A percentile compares a stretch with the other conserved stretches of the same genome.
Evolutionary conservation across 1,139 yeast species (phyloP).

Genomic region (Lodderomyces metapsilosis): DNA sequence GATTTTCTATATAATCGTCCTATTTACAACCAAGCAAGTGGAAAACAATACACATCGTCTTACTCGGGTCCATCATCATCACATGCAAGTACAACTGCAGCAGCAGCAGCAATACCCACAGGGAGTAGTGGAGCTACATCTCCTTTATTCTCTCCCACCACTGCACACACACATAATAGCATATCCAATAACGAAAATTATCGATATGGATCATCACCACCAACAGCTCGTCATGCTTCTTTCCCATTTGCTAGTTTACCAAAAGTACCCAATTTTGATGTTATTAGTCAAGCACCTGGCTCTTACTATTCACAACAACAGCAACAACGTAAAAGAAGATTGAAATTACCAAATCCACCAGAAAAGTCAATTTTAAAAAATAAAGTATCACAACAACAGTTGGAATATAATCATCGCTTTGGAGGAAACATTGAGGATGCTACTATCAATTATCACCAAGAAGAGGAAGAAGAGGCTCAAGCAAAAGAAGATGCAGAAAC

Average conservation of each 20-base stretch:
- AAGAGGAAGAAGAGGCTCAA: slow-evolving; percentile 11
- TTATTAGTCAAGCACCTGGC: slow-evolving; percentile 3
- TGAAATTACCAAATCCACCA: slow-evolving; percentile 29
- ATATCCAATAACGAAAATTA: background rate
- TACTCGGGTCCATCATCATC: slow-evolving; percentile 4
- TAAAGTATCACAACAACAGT: slow-evolving; percentile 32
- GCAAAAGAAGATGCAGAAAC: background rate
- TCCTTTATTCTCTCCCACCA: background rate
- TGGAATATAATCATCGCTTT: slow-evolving; percentile 23
- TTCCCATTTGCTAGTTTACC: background rate
- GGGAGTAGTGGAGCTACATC: background rate
- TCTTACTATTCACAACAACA: background rate
- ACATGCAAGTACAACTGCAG: background rate
- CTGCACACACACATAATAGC: too few species aligned
- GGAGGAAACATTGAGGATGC: slow-evolving; percentile 25
- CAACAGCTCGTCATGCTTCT: background rate
- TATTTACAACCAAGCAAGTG: slow-evolving; percentile 9
- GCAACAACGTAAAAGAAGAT: slow-evolving; percentile 13
- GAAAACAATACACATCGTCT: background rate
- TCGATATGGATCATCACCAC: background rate
- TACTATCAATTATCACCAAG: slow-evolving; percentile 20
- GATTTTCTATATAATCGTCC: slow-evolving; percentile 10
- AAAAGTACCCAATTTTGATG: background rate
- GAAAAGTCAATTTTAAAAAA: slow-evolving; percentile 43
- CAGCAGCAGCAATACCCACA: too few species aligned